These are phyloP conservation scores for Colletotrichum spinosum DNA, from an alignment of 2,329 filamentous ascomycete species.

Conservation along the genomic window DNA sequence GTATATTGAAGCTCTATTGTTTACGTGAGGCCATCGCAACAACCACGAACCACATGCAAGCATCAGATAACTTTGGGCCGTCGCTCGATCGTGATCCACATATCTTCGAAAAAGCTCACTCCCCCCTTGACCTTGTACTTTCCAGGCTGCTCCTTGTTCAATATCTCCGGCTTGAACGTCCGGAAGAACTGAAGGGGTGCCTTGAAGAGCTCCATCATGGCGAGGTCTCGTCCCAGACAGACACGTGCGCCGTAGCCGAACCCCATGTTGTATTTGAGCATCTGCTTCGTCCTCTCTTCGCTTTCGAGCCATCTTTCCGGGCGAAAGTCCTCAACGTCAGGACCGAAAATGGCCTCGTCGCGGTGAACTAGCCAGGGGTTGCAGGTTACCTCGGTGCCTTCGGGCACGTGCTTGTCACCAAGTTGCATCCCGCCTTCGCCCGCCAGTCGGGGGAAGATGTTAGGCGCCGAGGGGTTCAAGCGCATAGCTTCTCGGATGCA, in stretches of 20 bases:
- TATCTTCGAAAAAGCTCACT: constrained; percentile 54
- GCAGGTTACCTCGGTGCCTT: constrained; percentile 56
- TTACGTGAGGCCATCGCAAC: too few species aligned
- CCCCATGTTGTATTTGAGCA: constrained; percentile 59
- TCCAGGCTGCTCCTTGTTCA: constrained; percentile 45
- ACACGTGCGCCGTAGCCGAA: constrained; percentile 62
- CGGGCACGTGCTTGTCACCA: constrained; percentile 47
- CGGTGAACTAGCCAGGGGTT: constrained; percentile 51
- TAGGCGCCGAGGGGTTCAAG: constrained; percentile 61
- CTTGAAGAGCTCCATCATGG: constrained; percentile 65
- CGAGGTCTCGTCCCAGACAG: constrained; percentile 62
- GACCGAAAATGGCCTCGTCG: constrained; percentile 52
- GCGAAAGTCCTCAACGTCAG: constrained; percentile 56
- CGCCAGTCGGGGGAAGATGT: constrained; percentile 60
- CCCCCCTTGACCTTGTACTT: constrained; percentile 55
- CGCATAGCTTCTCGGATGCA: constrained; percentile 64
- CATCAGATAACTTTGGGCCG: constrained; percentile 25
- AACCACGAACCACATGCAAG: too few species aligned
- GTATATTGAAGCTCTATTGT: too few species aligned
- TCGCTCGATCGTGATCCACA: constrained; percentile 49
- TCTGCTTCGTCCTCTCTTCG: constrained; percentile 52
- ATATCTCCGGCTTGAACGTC: constrained; percentile 48
- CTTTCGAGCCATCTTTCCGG: constrained; percentile 62
- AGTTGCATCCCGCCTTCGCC: constrained; percentile 46
- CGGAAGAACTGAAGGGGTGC: constrained; percentile 55